Evolutionary conservation across 2,329 filamentous ascomycete genomes (phyloP), one percentile per base, ranked within the genome.

Genomic region (Neopestalotiopsis sp.): DNA sequence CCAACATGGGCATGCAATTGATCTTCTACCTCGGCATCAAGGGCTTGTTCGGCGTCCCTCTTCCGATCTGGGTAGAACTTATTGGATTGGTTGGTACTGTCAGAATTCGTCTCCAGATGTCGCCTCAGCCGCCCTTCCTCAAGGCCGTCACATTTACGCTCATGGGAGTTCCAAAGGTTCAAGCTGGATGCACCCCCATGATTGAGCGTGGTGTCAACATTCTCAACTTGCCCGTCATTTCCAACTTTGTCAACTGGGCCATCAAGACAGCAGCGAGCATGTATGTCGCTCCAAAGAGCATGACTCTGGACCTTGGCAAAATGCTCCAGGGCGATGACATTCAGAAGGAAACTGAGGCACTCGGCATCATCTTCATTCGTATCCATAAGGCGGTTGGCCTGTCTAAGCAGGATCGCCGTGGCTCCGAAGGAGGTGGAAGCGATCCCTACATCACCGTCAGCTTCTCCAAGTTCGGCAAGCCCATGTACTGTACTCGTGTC

Each of bases 1-100:
- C 92, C 73, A 98, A 98, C 78, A 97, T 98, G 94, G 95, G 97
- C 76, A 97, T 98, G 94, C 92, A 97, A 75, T 82, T 98, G 14
- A 89, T 98, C 9, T 98, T 99, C 79, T 98, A 98, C 72, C 87
- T 98, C 1, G 96, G 96, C 68, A 84, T 97, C 76, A 94, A 93
- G 77, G 95, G 95, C 0, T 85, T 98, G 4, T 96, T 98, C 73
- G 95, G 95, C 34, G 91, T 97, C 0, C 94, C 94, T 0, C 85
- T 97, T 24, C 94, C 94, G 0, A 92, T 97, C 63, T 97, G 92
- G 86, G 94, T 97, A 68, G 95, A 98, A 80, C 85, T 98, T n/a
- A 90, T 93, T 73, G 92, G 94, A 20, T 85, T 98, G n/a, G 92
- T 98, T 28, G 94, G 93, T 1, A 98, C 95, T 0, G 91, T 95